Conservation (phyloP, 306 rosid genomes). For the Crataegus laevigata region DNA sequence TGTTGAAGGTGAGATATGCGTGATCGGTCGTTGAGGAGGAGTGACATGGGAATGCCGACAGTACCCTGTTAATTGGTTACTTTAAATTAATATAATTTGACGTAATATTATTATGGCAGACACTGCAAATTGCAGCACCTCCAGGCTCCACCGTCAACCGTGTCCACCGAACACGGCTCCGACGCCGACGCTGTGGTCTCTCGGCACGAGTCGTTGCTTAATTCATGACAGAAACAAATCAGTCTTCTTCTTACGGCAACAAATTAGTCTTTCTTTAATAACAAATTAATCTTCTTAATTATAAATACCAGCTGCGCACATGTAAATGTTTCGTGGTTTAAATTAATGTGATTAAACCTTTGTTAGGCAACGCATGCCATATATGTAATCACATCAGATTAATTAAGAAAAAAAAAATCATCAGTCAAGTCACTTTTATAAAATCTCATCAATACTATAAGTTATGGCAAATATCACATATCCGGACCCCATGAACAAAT, state of each 20-base stretch:
- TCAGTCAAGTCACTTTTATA: too few relatives aligned
- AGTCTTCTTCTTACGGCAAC: neutral
- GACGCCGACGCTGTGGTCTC: slow-evolving; percentile 1
- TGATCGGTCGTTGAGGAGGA: slow-evolving; percentile 9
- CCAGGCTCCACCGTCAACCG: slow-evolving; percentile 12
- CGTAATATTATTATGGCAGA: neutral
- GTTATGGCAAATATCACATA: too few relatives aligned
- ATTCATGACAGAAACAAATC: neutral
- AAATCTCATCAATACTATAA: too few relatives aligned
- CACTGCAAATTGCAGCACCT: neutral
- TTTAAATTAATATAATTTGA: neutral
- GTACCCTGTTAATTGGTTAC: slow-evolving; percentile 6
- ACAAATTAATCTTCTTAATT: neutral
- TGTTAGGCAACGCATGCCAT: too few relatives aligned
- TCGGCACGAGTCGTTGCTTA: neutral
- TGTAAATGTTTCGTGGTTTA: neutral
- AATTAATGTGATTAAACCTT: too few relatives aligned
- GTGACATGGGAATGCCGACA: slow-evolving; percentile 36
- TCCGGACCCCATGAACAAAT: too few relatives aligned
- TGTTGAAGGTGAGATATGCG: neutral
- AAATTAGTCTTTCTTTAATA: neutral
- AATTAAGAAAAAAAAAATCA: too few relatives aligned
- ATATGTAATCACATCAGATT: too few relatives aligned
- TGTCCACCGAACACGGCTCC: slow-evolving; percentile 1
- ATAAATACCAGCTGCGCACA: neutral